phyloP scores from a whole-genome alignment of 202 grass and related monocot genomes.

The Schoenoplectus tabernaemontani region DNA sequence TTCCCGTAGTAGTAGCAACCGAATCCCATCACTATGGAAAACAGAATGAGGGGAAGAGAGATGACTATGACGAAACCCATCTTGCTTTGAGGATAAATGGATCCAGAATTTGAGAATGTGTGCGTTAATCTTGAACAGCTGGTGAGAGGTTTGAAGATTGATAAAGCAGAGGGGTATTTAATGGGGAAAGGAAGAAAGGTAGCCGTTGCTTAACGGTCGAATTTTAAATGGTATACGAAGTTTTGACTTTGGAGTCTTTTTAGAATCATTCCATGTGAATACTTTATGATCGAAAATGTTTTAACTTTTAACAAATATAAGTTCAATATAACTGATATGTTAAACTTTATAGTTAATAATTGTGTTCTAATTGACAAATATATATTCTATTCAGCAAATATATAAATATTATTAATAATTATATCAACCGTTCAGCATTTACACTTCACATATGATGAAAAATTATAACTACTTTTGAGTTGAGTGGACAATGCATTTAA shows the following conservation, averaged over 20 bases:
- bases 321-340: no score
- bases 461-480: no score
- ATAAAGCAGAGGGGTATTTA: neutral
- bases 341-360: no score
- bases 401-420: no score
- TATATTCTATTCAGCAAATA: no score
- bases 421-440: no score
- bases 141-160: neutral
- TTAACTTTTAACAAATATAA: no score
- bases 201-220: conserved; percentile 24
- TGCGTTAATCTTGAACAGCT: neutral
- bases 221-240: neutral
- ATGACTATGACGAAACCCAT: conserved; percentile 34
- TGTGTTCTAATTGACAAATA: no score
- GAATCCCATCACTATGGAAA: conserved; percentile 29
- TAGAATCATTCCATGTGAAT: neutral
- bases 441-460: no score
- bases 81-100: neutral
- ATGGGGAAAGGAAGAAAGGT: neutral
- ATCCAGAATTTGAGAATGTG: neutral
- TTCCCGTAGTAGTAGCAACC: conserved; percentile 30
- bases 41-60: conserved; percentile 28
- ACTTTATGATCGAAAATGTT: no score
- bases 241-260: conserved; percentile 12
- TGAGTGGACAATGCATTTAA: no score